Percentiles rank a stretch among this genome's conserved stretches.
Conservation (phyloP, 2,329 filamentous ascomycete species). For the Aureobasidium subglaciale region DNA sequence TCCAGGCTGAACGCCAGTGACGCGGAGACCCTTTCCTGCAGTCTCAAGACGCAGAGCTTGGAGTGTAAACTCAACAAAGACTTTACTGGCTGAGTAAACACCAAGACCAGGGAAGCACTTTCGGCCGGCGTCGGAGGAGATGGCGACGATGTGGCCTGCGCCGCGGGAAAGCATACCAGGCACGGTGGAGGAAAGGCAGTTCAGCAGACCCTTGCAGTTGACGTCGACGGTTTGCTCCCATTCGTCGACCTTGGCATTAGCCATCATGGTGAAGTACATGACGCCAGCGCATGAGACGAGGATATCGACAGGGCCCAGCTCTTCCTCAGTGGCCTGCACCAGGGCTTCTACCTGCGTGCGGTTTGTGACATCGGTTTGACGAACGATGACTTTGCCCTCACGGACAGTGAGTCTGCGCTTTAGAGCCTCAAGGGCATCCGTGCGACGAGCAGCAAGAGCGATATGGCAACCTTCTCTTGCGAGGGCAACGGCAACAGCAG, state of each 20-base stretch:
- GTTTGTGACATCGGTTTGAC: slow-evolving; percentile 66
- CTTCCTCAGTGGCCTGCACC: slow-evolving; percentile 49
- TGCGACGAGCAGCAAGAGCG: slow-evolving; percentile 63
- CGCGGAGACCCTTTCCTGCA: slow-evolving; percentile 62
- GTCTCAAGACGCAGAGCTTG: slow-evolving; percentile 70
- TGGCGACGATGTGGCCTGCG: slow-evolving; percentile 67
- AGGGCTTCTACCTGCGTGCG: slow-evolving; percentile 59
- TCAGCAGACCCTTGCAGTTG: slow-evolving; percentile 75
- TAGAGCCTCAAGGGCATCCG: slow-evolving; percentile 60
- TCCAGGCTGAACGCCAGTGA: slow-evolving; percentile 70
- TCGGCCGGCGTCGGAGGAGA: slow-evolving; percentile 73
- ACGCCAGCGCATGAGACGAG: slow-evolving; percentile 75
- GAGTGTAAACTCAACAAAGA: slow-evolving; percentile 78
- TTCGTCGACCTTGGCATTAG: slow-evolving; percentile 63
- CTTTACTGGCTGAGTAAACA: slow-evolving; percentile 76
- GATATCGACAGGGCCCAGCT: slow-evolving; percentile 68
- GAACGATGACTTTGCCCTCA: slow-evolving; percentile 59
- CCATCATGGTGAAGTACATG: slow-evolving; percentile 88
- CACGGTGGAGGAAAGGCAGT: slow-evolving; percentile 63
- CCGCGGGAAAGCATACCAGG: slow-evolving; percentile 65
- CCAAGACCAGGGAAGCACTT: slow-evolving; percentile 77
- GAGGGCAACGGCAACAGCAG: slow-evolving; percentile 62
- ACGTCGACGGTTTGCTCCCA: slow-evolving; percentile 80
- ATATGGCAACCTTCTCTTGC: slow-evolving; percentile 65
- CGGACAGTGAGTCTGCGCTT: slow-evolving; percentile 53